Conservation (phyloP, 495 filamentous ascomycete species). For the Lentithecium fluviatile region DNA sequence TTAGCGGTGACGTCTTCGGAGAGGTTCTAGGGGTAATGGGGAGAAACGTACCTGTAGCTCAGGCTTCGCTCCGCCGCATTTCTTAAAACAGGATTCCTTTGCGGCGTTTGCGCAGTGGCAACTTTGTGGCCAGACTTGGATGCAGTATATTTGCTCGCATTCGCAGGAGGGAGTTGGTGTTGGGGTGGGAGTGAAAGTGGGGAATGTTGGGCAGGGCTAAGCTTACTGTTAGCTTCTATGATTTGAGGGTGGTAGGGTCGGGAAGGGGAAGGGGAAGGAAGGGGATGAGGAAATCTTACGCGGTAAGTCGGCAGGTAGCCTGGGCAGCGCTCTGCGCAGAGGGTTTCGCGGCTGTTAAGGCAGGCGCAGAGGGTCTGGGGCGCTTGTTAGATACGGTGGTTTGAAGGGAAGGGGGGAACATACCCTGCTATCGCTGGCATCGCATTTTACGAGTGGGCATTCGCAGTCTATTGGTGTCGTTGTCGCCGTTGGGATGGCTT, state of each 20-base stretch:
- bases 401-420: neutral
- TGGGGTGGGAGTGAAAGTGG: slow-evolving; percentile 1
- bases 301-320: slow-evolving; percentile 15
- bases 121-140: slow-evolving; percentile 15
- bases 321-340: slow-evolving; percentile 19
- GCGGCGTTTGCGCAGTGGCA: slow-evolving; percentile 23
- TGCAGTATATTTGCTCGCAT: slow-evolving; percentile 16
- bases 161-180: slow-evolving; percentile 2
- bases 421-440: slow-evolving; percentile 16
- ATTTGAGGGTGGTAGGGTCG: neutral
- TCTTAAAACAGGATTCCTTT: slow-evolving; percentile 16
- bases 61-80: slow-evolving; percentile 26
- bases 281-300: slow-evolving; percentile 5
- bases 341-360: slow-evolving; percentile 22
- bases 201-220: slow-evolving; percentile 13
- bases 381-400: neutral
- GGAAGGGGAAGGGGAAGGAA: neutral
- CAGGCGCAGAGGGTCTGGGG: slow-evolving; percentile 25
- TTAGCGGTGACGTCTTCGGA: neutral
- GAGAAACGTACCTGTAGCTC: slow-evolving; percentile 7
- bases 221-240: neutral
- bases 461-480: slow-evolving; percentile 5
- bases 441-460: slow-evolving; percentile 29
- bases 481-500: neutral
- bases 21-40: neutral